phyloP scores from a whole-genome alignment of 805 yeast species.

The Pichia californica region DNA sequence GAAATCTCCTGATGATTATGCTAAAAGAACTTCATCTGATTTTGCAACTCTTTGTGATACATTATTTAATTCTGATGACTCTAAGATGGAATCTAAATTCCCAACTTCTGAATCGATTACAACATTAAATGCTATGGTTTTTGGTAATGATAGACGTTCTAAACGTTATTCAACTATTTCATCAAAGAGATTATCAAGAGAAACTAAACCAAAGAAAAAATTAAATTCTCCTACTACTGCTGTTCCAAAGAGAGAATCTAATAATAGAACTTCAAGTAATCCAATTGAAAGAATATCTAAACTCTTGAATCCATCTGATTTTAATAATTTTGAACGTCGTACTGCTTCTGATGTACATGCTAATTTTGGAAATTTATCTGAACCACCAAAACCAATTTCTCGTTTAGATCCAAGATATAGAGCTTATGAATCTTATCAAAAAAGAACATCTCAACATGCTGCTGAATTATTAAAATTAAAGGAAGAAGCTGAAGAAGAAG shows the following conservation, averaged over 20 bases:
- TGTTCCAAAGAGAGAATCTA: constrained; percentile 3
- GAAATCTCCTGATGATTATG: constrained; percentile 65
- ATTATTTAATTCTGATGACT: constrained; percentile 61
- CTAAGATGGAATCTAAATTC: constrained; percentile 19
- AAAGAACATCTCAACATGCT: constrained; percentile 38
- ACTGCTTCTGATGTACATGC: constrained; percentile 36
- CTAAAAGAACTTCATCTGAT: constrained; percentile 70
- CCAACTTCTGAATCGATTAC: constrained; percentile 43
- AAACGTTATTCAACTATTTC: constrained; percentile 4
- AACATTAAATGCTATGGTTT: constrained; percentile 40
- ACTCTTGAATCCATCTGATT: constrained; percentile 39
- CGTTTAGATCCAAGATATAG: constrained; percentile 51
- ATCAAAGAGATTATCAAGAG: not conserved
- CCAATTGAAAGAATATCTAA: constrained; percentile 31
- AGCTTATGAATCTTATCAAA: constrained; percentile 41
- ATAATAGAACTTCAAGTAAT: constrained; percentile 24
- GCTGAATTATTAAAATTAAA: constrained; percentile 25
- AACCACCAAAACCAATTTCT: constrained; percentile 51
- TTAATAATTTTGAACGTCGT: constrained; percentile 39
- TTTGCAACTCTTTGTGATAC: constrained; percentile 74
- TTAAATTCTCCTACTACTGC: no score
- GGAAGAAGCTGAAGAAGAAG: constrained; percentile 23
- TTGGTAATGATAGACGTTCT: constrained; percentile 18
- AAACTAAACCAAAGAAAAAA: constrained; percentile 1
- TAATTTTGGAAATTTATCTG: constrained; percentile 20